Evolutionary conservation across 1,284 basidiomycete species (phyloP).

Genomic region (Moniliella sp.): DNA sequence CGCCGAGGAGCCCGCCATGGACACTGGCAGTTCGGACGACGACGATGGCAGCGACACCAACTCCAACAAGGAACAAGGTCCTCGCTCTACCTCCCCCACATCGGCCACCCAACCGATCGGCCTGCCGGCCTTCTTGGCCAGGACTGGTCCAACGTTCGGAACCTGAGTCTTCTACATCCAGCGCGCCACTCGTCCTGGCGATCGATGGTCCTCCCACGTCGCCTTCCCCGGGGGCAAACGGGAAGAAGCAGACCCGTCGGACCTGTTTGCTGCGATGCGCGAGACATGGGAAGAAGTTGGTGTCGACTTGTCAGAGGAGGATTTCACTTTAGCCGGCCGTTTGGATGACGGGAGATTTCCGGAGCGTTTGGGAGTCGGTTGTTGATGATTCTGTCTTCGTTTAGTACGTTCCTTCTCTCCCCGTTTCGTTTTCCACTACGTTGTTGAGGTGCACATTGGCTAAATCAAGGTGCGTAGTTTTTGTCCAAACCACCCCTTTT

Average conservation of each 20-base stretch:
- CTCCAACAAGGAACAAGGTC: too few relatives aligned
- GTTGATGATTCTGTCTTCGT: constrained; percentile 88
- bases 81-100: too few relatives aligned
- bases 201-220: constrained; percentile 45
- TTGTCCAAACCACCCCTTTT: constrained; percentile 60
- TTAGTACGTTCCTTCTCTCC: not conserved
- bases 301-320: constrained; percentile 73
- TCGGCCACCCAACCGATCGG: too few relatives aligned
- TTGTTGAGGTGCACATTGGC: not conserved
- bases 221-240: constrained; percentile 86
- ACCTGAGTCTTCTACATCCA: constrained; percentile 33
- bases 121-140: constrained; percentile 18
- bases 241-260: constrained; percentile 75
- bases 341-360: constrained; percentile 96
- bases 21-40: constrained; percentile 2
- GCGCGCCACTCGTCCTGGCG: constrained; percentile 20
- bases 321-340: constrained; percentile 72
- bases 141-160: constrained; percentile 29
- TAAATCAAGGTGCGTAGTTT: too few relatives aligned
- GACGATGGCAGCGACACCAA: not conserved
- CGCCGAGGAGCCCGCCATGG: constrained; percentile 5
- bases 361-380: constrained; percentile 87
- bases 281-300: constrained; percentile 97
- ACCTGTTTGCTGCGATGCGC: constrained; percentile 77
- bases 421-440: not conserved